Conservation (phyloP, 2,329 filamentous ascomycete species). For the Thielaviopsis euricoi region DNA sequence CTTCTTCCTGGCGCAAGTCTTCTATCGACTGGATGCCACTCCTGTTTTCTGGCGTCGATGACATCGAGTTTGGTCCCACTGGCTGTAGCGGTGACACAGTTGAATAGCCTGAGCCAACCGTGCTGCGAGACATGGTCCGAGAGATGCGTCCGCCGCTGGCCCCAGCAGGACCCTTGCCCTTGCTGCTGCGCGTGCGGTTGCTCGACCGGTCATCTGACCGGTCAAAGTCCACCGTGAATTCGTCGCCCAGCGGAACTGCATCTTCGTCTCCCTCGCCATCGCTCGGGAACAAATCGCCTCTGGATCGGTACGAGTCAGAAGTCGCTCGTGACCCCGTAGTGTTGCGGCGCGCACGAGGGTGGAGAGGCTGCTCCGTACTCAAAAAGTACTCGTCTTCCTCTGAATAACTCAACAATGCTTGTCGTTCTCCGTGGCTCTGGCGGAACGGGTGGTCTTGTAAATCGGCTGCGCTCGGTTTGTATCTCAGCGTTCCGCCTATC, state of each 20-base stretch:
- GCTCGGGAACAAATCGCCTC: constrained; percentile 81
- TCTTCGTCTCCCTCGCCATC: constrained; percentile 78
- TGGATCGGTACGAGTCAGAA: constrained; percentile 68
- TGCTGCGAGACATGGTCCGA: constrained; percentile 42
- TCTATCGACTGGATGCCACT: constrained; percentile 26
- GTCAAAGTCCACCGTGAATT: constrained; percentile 72
- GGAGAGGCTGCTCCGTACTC: constrained; percentile 23
- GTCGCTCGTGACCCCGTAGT: constrained; percentile 70
- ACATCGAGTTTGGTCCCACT: not conserved
- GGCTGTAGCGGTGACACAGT: constrained; percentile 16
- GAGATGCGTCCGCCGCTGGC: constrained; percentile 20
- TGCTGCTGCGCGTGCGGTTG: constrained; percentile 43
- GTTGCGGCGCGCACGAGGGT: constrained; percentile 46
- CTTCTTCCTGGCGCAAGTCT: constrained; percentile 37
- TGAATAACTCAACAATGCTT: constrained; percentile 44
- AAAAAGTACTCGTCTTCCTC: constrained; percentile 26
- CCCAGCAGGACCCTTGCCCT: constrained; percentile 35
- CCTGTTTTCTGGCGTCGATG: constrained; percentile 14
- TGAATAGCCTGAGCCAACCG: constrained; percentile 29
- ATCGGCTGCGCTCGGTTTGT: constrained; percentile 82
- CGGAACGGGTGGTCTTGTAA: constrained; percentile 67
- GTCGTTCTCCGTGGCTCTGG: constrained; percentile 37
- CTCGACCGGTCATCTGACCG: constrained; percentile 62
- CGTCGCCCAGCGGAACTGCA: constrained; percentile 80
- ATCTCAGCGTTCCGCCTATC: constrained; percentile 64